A percentile compares a stretch with the other conserved stretches of the same genome.
Conservation (phyloP, 139 green algal species). For the Chlorella sp. region DNA sequence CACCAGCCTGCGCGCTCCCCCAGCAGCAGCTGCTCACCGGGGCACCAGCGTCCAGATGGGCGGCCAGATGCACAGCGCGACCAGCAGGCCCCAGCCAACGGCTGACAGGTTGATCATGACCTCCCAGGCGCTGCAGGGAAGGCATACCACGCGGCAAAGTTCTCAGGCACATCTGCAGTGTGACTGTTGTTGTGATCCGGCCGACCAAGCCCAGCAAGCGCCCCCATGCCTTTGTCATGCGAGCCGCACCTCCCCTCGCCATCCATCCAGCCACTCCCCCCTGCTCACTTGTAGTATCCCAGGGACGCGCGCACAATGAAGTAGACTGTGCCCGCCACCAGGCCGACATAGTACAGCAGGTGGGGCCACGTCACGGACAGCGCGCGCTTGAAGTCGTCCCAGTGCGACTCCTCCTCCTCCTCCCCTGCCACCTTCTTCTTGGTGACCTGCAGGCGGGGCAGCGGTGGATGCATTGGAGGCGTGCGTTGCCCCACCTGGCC, state of each 20-base stretch:
- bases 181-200: too few species aligned
- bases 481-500: too few species aligned
- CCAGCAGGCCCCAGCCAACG: slow-evolving; percentile 32
- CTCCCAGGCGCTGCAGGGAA: neutral
- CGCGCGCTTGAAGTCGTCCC: slow-evolving; percentile 13
- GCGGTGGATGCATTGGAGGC: neutral
- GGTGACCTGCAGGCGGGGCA: neutral
- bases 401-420: slow-evolving; percentile 18
- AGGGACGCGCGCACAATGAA: slow-evolving; percentile 30
- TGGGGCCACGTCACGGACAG: slow-evolving; percentile 37
- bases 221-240: too few species aligned
- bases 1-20: too few species aligned
- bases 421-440: slow-evolving; percentile 13
- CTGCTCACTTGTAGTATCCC: slow-evolving; percentile 10
- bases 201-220: too few species aligned
- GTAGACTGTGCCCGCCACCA: slow-evolving; percentile 7
- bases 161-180: too few species aligned
- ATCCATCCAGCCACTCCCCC: too few species aligned
- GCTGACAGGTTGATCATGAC: slow-evolving; percentile 35
- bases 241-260: too few species aligned
- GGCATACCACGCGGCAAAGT: too few species aligned
- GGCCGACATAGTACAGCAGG: slow-evolving; percentile 27
- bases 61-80: slow-evolving; percentile 42
- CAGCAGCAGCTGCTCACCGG: neutral
- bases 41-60: slow-evolving; percentile 38